Conservation (phyloP, 139 green algal genomes). For the Chlorella sorokiniana region DNA sequence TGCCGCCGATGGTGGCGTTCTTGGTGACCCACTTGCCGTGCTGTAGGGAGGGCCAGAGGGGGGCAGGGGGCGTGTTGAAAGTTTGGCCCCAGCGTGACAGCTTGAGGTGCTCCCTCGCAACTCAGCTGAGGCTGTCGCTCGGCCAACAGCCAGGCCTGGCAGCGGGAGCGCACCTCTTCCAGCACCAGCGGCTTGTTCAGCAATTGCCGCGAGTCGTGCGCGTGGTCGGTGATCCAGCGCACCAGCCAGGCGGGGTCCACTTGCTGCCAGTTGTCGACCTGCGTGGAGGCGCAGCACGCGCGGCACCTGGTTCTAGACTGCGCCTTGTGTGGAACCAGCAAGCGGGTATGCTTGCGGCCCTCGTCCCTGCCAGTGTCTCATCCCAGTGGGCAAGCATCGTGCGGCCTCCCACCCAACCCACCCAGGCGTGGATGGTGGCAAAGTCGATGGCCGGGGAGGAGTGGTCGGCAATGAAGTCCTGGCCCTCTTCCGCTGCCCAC, state of each 20-base stretch:
- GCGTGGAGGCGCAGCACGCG: not conserved
- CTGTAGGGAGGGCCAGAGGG: not conserved
- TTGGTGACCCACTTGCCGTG: slow-evolving; percentile 41
- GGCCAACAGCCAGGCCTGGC: not conserved
- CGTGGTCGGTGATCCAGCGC: slow-evolving; percentile 53
- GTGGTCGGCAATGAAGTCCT: slow-evolving; percentile 63
- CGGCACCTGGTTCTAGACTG: no score
- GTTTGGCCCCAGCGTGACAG: no score
- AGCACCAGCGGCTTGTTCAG: slow-evolving; percentile 66
- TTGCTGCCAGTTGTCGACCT: slow-evolving; percentile 63
- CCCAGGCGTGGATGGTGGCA: slow-evolving; percentile 59
- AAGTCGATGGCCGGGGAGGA: slow-evolving; percentile 53
- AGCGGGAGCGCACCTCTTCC: slow-evolving; percentile 71
- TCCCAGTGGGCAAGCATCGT: not conserved
- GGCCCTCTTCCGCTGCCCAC: slow-evolving; percentile 42
- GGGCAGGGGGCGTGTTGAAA: not conserved
- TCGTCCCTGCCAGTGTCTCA: no score
- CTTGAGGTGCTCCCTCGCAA: no score
- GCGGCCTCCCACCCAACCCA: not conserved
- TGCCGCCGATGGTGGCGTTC: slow-evolving; percentile 27
- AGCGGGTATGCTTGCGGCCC: no score
- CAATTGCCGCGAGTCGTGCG: slow-evolving; percentile 14
- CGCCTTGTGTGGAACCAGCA: no score
- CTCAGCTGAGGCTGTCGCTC: no score
- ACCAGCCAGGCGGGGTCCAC: slow-evolving; percentile 30